Base-by-base conservation (phyloP, 345 rosid genomes). In the Dipteronia sinensis region DNA sequence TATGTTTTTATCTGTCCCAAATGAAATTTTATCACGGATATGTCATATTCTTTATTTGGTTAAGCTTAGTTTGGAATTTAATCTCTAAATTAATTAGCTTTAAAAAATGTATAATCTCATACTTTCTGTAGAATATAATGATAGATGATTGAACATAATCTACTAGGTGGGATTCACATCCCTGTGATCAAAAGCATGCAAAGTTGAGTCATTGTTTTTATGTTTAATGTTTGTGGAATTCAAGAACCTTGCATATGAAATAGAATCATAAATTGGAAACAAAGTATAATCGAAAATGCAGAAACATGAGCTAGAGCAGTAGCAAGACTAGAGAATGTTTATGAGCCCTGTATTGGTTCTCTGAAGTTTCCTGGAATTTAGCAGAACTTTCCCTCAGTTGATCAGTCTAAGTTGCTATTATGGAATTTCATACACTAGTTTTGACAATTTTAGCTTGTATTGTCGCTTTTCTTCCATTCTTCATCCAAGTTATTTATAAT, bases 91-190 rank as follows among this genome's bases (percentile, higher is more conserved):
- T 23, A 27, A 22, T 44, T 69, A 51, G 72, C 55, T 46, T 46
- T 6, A 44, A 51, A 22, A 6, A 69, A 69, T 16, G 10, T 23
- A 12, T 22, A 22, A 44, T 53, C 9, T 19, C 64, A 59, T 71
- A 22, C 27, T 31, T 71, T 9, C 44, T 17, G 17, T 71, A 29
- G 10, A 53, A 15, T 49, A 15, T 22, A 69, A 20, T 46, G 58
- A 40, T 19, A 34, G 72, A 69, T 69, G 3, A 38, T 44, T 56
- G 65, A 55, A 34, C 67, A 47, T 62, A 46, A 59, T 72, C 66
- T 72, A 10, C 42, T 20, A 13, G 10, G 66, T 22, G 4, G 68
- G 69, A 9, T 11, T 38, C 68, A 74, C 68, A 46, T 62, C 61
- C 61, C 9, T 44, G 67, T 3, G 53, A 62, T 63, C 22, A 73